Conservation (phyloP, 2,329 filamentous ascomycete species). For the Neonectria sp. region DNA sequence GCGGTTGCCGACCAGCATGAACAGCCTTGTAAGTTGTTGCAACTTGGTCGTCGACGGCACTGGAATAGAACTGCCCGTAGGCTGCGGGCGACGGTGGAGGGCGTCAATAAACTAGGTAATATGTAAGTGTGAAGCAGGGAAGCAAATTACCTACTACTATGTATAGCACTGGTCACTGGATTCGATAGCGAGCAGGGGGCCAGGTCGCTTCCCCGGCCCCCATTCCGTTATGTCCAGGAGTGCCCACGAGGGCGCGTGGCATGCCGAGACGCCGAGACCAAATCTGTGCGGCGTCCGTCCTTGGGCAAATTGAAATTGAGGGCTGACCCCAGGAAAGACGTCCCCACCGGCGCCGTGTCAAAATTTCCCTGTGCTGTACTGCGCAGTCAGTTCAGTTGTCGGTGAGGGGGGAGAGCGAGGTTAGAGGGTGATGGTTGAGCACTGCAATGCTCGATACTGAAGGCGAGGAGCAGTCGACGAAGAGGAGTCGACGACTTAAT, state of each 20-base stretch:
- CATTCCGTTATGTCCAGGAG: slow-evolving; percentile 28
- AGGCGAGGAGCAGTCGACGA: neutral
- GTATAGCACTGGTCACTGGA: slow-evolving; percentile 2
- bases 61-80: neutral
- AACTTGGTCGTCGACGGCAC: neutral
- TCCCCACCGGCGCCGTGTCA: slow-evolving; percentile 31
- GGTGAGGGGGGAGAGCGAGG: slow-evolving; percentile 30
- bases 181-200: slow-evolving; percentile 19
- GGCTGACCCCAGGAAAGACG: slow-evolving; percentile 37
- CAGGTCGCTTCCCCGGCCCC: slow-evolving; percentile 30
- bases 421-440: neutral
- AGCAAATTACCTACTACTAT: slow-evolving; percentile 11
- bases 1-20: slow-evolving; percentile 3
- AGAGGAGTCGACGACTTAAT: neutral
- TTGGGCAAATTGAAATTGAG: slow-evolving; percentile 42
- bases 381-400: slow-evolving; percentile 12
- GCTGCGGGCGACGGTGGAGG: slow-evolving; percentile 1
- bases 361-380: slow-evolving; percentile 27
- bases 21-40: neutral
- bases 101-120: slow-evolving; percentile 1
- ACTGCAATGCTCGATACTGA: slow-evolving; percentile 5
- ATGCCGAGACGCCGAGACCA: slow-evolving; percentile 38
- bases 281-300: slow-evolving; percentile 34
- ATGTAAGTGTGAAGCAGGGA: slow-evolving; percentile 19
- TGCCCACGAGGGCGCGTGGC: slow-evolving; percentile 38